Percentiles rank a stretch among this genome's conserved stretches.
These are phyloP conservation scores for Rhizopogon sp. DNA, from an alignment of 768 basidiomycete genomes.

Conservation along the genomic window DNA sequence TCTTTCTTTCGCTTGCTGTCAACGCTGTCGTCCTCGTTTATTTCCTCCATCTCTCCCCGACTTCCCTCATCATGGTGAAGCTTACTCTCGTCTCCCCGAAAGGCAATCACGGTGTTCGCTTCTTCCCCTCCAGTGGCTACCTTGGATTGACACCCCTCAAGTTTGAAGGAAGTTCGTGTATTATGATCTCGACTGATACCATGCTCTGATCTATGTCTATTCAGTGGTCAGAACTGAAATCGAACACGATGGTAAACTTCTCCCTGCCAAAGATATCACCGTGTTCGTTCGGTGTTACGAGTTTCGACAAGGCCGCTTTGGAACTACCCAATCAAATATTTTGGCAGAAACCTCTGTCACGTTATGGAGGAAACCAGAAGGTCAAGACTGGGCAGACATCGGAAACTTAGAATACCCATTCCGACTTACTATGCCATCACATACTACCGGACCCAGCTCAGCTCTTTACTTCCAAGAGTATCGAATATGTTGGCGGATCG, in stretches of 20 bases:
- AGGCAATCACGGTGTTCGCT: constrained; percentile 65
- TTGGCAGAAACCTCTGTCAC: constrained; percentile 63
- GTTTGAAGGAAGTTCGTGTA: constrained; percentile 65
- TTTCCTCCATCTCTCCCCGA: constrained; percentile 11
- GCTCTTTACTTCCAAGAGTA: constrained; percentile 69
- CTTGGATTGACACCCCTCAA: constrained; percentile 77
- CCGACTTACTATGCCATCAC: constrained; percentile 60
- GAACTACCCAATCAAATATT: constrained; percentile 52
- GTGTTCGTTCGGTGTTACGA: constrained; percentile 85
- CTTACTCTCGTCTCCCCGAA: constrained; percentile 62
- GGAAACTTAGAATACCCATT: constrained; percentile 68
- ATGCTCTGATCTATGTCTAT: constrained; percentile 5
- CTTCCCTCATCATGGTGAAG: constrained; percentile 52
- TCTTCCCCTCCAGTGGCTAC: constrained; percentile 73
- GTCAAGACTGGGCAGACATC: constrained; percentile 54
- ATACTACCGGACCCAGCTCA: constrained; percentile 61
- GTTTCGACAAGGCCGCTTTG: constrained; percentile 59
- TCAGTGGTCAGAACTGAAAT: constrained; percentile 66
- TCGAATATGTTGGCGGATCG: constrained; percentile 76
- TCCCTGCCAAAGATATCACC: constrained; percentile 61
- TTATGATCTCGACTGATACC: constrained; percentile 1
- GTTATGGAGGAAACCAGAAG: constrained; percentile 64
- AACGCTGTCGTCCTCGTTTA: constrained; percentile 8
- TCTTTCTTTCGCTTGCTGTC: constrained; percentile 11
- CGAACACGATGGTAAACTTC: constrained; percentile 64